Base-by-base conservation (phyloP, 176 grass and related monocot species). In the Oryza meridionalis region DNA sequence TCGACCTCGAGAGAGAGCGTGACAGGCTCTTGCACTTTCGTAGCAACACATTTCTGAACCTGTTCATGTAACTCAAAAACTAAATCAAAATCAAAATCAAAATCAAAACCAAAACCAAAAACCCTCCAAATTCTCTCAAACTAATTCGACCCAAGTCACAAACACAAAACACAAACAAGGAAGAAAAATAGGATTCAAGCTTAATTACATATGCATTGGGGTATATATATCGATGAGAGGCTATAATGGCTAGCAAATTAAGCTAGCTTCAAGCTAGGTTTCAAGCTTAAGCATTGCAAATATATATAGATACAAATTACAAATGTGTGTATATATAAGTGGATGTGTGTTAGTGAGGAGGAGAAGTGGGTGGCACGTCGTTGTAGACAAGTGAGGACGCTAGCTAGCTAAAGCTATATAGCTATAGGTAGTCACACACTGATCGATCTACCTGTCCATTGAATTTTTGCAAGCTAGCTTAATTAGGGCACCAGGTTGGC, bases 21-120 rank as follows among this genome's bases (percentile, higher is more conserved):
- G 88, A 93, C 78, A 94, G 79, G 86, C 86, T 93, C 90, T 84
- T 93, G 88, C 92, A 94, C 89, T 87, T 93, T 72, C 90, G 88
- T 61, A 98, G 83, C 65, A 98, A 35, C 72, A 85, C 73, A 43
- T 78, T 91, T 37, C 90, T 86, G 68, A 88, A 73, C 86, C 67
- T 86, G 83, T 86, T 66, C 88, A 90, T 89, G 17, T 22, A 29
- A 29, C 44, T 35, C 16, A 44, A 61, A 61, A 58, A 44, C 69
- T 4, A 49, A 15, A 44, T 10, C 15, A 15, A 22, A 15, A 27
- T 6, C 15, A 22, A 22, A 71, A 59, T 22, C 15, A 13, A 21
- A 15, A 44, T 10, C 15, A 15, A 22, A 15, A 27, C 3, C 15
- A 22, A 22, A 71, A 59, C 33, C 15, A 13, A 21, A 31, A 25